A percentile compares a stretch with the other conserved stretches of the same genome.
These are phyloP conservation scores for Poterioochromonas sp. DNA, from an alignment of 352 stramenopile genomes.

Conservation along the genomic window DNA sequence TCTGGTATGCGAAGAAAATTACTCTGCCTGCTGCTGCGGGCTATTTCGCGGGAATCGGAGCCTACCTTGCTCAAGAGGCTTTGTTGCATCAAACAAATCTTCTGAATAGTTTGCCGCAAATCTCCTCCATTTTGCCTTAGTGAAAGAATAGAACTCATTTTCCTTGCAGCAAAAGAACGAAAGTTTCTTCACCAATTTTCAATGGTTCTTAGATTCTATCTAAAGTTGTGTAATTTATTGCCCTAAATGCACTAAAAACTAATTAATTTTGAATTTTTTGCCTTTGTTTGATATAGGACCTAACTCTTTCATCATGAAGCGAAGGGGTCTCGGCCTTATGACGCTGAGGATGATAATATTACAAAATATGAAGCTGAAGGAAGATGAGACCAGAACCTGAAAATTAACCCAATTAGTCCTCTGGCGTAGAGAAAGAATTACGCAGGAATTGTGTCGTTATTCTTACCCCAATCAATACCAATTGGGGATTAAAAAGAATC, in stretches of 20 bases:
- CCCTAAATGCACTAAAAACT: background rate
- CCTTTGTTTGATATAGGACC: background rate
- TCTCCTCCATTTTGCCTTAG: too few species aligned
- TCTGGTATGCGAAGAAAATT: slow-evolving; percentile 67
- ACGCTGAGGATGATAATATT: background rate
- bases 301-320: background rate
- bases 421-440: too few species aligned
- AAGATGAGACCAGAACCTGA: background rate
- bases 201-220: too few species aligned
- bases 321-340: background rate
- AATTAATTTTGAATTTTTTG: background rate
- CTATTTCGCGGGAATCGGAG: slow-evolving; percentile 61
- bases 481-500: too few species aligned
- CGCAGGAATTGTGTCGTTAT: too few species aligned
- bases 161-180: background rate
- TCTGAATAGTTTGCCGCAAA: background rate
- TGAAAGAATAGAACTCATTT: background rate
- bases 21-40: slow-evolving; percentile 52
- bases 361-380: background rate
- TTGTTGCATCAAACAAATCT: background rate
- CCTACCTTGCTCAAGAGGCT: slow-evolving; percentile 40
- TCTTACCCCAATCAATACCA: too few species aligned
- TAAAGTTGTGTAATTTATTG: background rate
- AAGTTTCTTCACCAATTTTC: too few species aligned
- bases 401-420: background rate